Evolutionary conservation across 768 basidiomycete species (phyloP).

Genomic region (Boletus tomentosulus): DNA sequence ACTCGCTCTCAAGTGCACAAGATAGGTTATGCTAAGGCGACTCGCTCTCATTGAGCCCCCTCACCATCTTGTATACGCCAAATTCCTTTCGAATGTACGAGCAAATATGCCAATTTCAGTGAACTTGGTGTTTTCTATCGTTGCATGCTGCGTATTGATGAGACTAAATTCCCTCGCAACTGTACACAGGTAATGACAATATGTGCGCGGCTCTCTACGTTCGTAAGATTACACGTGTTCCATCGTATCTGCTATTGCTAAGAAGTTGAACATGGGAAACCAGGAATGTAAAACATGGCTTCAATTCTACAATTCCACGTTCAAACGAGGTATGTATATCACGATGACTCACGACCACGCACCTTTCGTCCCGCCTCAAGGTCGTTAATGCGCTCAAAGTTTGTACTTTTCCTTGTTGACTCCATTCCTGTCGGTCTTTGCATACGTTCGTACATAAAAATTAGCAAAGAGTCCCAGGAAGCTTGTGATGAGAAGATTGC

Average conservation of each 20-base stretch:
- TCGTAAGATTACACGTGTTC: neutral
- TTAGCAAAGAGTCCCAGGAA: conserved; percentile 24
- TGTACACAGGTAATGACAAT: neutral
- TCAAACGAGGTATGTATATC: neutral
- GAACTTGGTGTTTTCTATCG: neutral
- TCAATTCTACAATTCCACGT: neutral
- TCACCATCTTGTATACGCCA: too few relatives aligned
- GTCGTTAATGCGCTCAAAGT: neutral
- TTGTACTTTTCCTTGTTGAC: neutral
- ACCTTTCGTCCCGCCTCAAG: neutral
- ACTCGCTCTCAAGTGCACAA: too few relatives aligned
- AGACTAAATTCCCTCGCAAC: neutral
- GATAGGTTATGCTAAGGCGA: too few relatives aligned
- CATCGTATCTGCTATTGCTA: neutral
- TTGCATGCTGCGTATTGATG: too few relatives aligned
- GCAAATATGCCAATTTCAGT: neutral
- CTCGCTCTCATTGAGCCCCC: too few relatives aligned
- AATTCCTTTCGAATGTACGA: neutral
- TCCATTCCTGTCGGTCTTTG: neutral
- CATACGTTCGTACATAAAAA: conserved; percentile 26
- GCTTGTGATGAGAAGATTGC: conserved; percentile 10
- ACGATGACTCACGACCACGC: neutral
- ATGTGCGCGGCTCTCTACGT: neutral
- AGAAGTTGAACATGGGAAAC: neutral
- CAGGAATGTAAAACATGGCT: neutral